Evolutionary conservation across 2,329 filamentous ascomycete species (phyloP).

Genomic region (Ustulina deusta): DNA sequence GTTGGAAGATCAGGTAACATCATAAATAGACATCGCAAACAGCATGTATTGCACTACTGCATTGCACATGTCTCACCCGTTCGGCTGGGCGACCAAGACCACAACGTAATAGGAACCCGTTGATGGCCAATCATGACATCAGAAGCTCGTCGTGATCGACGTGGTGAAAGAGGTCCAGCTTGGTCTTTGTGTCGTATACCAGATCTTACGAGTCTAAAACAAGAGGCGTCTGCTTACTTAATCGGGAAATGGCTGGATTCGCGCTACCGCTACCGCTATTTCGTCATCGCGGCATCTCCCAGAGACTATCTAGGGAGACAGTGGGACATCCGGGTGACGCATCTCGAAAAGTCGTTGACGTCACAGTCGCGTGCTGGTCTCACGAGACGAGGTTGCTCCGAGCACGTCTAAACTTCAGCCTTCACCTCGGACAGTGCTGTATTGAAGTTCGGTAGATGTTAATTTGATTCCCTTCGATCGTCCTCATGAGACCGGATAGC

Average conservation of each 20-base stretch:
- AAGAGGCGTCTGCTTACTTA: constrained; percentile 35
- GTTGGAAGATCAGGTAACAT: constrained; percentile 18
- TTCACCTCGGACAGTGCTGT: not conserved
- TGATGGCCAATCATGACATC: constrained; percentile 44
- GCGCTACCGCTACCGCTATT: constrained; percentile 38
- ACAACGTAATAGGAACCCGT: constrained; percentile 10
- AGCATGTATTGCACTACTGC: not conserved
- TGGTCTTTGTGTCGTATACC: constrained; percentile 13
- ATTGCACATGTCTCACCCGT: not conserved
- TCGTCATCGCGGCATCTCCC: constrained; percentile 41
- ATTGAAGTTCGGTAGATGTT: not conserved
- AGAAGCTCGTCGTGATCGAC: constrained; percentile 37
- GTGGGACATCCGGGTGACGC: constrained; percentile 1
- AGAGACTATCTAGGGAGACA: not conserved
- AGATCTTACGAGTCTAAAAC: constrained; percentile 33
- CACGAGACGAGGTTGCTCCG: not conserved
- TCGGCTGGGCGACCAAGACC: not conserved
- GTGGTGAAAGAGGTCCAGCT: constrained; percentile 31
- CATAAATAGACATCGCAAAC: constrained; percentile 1
- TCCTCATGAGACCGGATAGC: not conserved
- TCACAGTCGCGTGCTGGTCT: constrained; percentile 21
- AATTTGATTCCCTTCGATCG: not conserved
- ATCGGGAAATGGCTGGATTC: constrained; percentile 35
- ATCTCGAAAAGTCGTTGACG: constrained; percentile 27
- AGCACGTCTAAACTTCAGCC: not conserved